These are phyloP conservation scores for Rostrohypoxylon terebratum DNA, from an alignment of 495 filamentous ascomycete species.

Conservation along the genomic window DNA sequence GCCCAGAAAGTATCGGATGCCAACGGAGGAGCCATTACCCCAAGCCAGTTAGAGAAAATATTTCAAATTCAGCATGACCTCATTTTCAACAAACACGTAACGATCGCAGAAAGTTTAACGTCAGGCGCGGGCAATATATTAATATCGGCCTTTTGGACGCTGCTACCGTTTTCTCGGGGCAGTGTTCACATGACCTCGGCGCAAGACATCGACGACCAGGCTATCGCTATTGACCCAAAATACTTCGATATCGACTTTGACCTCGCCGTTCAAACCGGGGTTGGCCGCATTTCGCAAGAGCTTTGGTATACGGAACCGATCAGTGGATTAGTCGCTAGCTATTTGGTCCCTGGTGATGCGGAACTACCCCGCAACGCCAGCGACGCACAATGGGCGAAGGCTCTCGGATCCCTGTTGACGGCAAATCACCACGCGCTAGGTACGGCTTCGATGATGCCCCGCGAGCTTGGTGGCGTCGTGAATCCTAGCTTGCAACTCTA, in stretches of 20 bases:
- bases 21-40: slow-evolving; percentile 45
- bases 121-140: slow-evolving; percentile 43
- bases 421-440: slow-evolving; percentile 52
- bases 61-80: slow-evolving; percentile 58
- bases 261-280: slow-evolving; percentile 41
- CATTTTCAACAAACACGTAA: slow-evolving; percentile 58
- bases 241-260: slow-evolving; percentile 54
- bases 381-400: slow-evolving; percentile 47
- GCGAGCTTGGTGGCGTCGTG: slow-evolving; percentile 59
- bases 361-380: slow-evolving; percentile 47
- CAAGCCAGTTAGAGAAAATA: slow-evolving; percentile 49
- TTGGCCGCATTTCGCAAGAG: slow-evolving; percentile 42
- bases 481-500: slow-evolving; percentile 59
- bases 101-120: slow-evolving; percentile 56
- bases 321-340: slow-evolving; percentile 21
- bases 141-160: slow-evolving; percentile 55
- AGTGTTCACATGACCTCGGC: slow-evolving; percentile 56
- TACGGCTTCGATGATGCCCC: slow-evolving; percentile 57
- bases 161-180: slow-evolving; percentile 59
- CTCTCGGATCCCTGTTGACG: slow-evolving; percentile 23
- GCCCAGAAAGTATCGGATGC: slow-evolving; percentile 47
- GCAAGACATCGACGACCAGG: slow-evolving; percentile 49
- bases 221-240: slow-evolving; percentile 53
- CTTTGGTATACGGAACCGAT: slow-evolving; percentile 49
- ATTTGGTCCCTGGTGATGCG: slow-evolving; percentile 29